Evolutionary conservation across 257 asterid species (phyloP), one percentile per base, ranked within the genome.

Genomic region (Galeopsis tetrahit): DNA sequence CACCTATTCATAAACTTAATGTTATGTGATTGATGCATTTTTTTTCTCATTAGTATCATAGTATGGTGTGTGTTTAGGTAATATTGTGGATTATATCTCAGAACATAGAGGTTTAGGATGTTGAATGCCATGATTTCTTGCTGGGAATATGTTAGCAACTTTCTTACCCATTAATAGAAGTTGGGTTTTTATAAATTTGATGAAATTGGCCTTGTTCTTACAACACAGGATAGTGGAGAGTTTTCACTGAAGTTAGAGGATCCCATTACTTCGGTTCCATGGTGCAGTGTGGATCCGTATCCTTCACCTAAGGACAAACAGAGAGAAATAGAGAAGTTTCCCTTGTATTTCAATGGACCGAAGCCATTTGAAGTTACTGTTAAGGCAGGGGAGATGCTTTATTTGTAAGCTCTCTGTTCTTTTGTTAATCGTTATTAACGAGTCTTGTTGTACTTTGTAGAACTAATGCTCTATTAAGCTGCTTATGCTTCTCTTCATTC

Each of bases 271-370:
- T 43, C 78, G 51, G 92, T 91, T 17, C 98, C 97, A 2, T 94
- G 98, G 98, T 86, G 93, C 75, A 88, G 97, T 73, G 95, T 94
- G 77, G 80, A 91, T 84, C 98, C 98, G 10, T 83, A 81, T 73
- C 96, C 98, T 64, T 78, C 86, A 10, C 83, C 82, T 8, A 77
- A 70, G 65, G 82, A 77, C 57, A 86, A 68, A 66, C 85, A 28
- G 77, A 84, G 69, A 40, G 90, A 81, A 76, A 69, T 71, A 15
- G 79, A 87, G 55, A 82, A 84, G 82, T 91, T 91, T 56, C 97
- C 96, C 4, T 73, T 84, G 70, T 94, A 84, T 75, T 94, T 86
- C 80, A 69, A 83, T 58, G 97, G 95, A 67, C 98, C 97, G 9
- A 83, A 84, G 89, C 96, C 98, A 59, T 89, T 81, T 78, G 90